phyloP scores from a whole-genome alignment of 208 protist species.

The Crithidia brevicula region DNA sequence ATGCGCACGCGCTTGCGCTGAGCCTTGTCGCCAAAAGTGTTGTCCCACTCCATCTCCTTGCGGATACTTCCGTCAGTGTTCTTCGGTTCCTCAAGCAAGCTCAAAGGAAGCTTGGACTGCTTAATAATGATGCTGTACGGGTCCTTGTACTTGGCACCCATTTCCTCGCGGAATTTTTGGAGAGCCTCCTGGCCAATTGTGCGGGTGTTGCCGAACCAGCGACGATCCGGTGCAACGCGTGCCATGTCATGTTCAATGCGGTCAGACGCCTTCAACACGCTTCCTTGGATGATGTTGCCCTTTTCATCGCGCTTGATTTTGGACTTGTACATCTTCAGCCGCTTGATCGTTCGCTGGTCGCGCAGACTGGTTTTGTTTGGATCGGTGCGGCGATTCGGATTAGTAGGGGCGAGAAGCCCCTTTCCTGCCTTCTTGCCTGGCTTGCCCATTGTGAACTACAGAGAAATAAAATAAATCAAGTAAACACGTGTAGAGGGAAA shows the following conservation, averaged over 20 bases:
- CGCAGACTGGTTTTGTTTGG: slow-evolving; percentile 85
- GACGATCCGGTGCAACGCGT: slow-evolving; percentile 94
- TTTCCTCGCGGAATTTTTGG: slow-evolving; percentile 96
- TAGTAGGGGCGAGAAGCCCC: slow-evolving; percentile 86
- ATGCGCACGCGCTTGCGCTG: slow-evolving; percentile 91
- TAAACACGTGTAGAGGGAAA: too few relatives aligned
- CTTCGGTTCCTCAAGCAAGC: slow-evolving; percentile 91
- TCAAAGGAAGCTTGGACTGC: slow-evolving; percentile 97
- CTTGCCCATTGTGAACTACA: slow-evolving; percentile 76
- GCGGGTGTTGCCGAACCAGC: slow-evolving; percentile 98
- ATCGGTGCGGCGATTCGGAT: slow-evolving; percentile 78
- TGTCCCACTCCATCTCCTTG: slow-evolving; percentile 95
- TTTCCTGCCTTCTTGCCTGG: slow-evolving; percentile 91
- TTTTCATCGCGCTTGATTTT: slow-evolving; percentile 92
- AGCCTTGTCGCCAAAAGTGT: slow-evolving; percentile 96
- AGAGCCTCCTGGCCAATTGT: slow-evolving; percentile 97
- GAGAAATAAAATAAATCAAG: slow-evolving; percentile 12
- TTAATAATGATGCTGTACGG: slow-evolving; percentile 98
- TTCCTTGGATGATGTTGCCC: slow-evolving; percentile 92
- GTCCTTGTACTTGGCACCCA: slow-evolving; percentile 95
- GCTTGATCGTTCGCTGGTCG: slow-evolving; percentile 85
- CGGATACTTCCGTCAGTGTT: slow-evolving; percentile 91
- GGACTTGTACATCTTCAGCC: slow-evolving; percentile 90
- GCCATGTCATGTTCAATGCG: slow-evolving; percentile 89
- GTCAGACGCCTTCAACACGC: slow-evolving; percentile 87